Percentiles rank a stretch among this genome's conserved stretches.
phyloP scores from a whole-genome alignment of 345 rosid genomes.

The Sisymbrium irio region DNA sequence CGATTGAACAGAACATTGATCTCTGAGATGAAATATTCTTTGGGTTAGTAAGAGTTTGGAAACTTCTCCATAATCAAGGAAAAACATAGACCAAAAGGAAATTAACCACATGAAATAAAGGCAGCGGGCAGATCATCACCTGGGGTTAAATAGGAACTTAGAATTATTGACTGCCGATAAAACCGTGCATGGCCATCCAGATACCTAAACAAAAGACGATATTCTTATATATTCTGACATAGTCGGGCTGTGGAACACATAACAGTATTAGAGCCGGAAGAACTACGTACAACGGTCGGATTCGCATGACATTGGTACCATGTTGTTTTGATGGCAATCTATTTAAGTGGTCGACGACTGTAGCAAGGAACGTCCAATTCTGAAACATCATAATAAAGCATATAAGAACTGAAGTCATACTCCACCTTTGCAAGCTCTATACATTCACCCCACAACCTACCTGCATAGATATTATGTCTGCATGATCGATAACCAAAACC shows the following conservation, averaged over 20 bases:
- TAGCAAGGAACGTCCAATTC: constrained; percentile 75
- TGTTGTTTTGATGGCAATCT: constrained; percentile 70
- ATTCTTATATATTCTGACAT: background rate
- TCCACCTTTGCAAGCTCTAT: constrained; percentile 8
- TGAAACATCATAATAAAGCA: constrained; percentile 36
- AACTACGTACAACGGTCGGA: constrained; percentile 62
- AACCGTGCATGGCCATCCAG: constrained; percentile 74
- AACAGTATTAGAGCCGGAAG: constrained; percentile 4
- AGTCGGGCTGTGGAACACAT: background rate
- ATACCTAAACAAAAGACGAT: constrained; percentile 53
- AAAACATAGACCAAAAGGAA: background rate
- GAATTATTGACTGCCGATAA: constrained; percentile 73
- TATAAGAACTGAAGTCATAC: constrained; percentile 6
- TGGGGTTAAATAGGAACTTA: constrained; percentile 76
- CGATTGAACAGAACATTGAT: constrained; percentile 75
- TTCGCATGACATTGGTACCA: constrained; percentile 87
- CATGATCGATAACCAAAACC: constrained; percentile 91
- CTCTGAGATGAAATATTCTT: constrained; percentile 44
- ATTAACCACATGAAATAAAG: background rate
- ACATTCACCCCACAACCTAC: constrained; percentile 41
- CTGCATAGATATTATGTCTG: constrained; percentile 93
- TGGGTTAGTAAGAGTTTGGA: constrained; percentile 18
- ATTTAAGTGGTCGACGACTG: constrained; percentile 67
- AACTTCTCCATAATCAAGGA: constrained; percentile 11
- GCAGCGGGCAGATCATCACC: constrained; percentile 42